Conservation (phyloP, 495 filamentous ascomycete genomes). For the Melanomma pulvis-pyrius region DNA sequence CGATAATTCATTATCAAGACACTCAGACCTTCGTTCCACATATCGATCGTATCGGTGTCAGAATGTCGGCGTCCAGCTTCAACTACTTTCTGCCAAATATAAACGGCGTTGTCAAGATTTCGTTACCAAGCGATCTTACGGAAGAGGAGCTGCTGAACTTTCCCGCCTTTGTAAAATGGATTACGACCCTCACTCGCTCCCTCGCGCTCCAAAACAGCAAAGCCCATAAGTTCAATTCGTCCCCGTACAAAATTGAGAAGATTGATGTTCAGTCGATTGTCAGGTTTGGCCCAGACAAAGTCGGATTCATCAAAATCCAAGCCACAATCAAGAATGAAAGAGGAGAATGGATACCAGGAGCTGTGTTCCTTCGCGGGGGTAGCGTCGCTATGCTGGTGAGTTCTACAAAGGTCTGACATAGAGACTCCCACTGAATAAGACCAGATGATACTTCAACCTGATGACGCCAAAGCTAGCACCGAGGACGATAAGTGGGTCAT, state of each 20-base stretch:
- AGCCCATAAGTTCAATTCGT: conserved; percentile 69
- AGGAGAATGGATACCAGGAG: conserved; percentile 71
- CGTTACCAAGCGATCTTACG: conserved; percentile 23
- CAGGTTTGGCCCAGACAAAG: conserved; percentile 61
- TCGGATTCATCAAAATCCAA: conserved; percentile 80
- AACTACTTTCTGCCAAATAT: background rate
- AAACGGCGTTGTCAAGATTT: background rate
- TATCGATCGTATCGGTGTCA: background rate
- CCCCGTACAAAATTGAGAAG: conserved; percentile 69
- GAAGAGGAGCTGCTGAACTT: conserved; percentile 31
- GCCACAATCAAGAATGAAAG: conserved; percentile 61
- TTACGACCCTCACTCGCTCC: conserved; percentile 65
- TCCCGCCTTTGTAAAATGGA: conserved; percentile 58
- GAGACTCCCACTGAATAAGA: background rate
- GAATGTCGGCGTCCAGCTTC: background rate
- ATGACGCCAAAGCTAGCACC: conserved; percentile 53
- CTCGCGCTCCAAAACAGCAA: conserved; percentile 61
- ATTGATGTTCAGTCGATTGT: conserved; percentile 77
- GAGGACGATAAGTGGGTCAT: conserved; percentile 68
- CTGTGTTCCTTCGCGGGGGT: conserved; percentile 78
- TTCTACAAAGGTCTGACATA: background rate
- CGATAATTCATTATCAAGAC: background rate
- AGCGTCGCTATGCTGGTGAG: conserved; percentile 78
- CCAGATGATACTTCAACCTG: conserved; percentile 47
- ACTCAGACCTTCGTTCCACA: background rate